phyloP scores from a whole-genome alignment of 768 basidiomycete genomes.

The Boletus rubropictus region DNA sequence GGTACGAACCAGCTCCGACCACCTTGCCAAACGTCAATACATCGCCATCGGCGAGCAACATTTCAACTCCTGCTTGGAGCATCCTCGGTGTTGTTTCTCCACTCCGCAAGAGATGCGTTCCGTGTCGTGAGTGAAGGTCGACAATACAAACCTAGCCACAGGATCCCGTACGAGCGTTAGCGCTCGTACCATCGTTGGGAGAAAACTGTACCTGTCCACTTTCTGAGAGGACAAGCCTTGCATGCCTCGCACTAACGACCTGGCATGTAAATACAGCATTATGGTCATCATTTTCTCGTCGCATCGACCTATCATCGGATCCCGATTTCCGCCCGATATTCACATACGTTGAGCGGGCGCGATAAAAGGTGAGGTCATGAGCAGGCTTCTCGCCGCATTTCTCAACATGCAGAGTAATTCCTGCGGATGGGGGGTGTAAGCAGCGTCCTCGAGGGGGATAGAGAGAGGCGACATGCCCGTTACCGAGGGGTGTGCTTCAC shows the following conservation, averaged over 20 bases:
- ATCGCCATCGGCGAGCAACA: conserved; percentile 60
- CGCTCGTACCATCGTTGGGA: conserved; percentile 11
- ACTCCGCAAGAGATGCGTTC: conserved; percentile 57
- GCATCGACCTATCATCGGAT: conserved; percentile 37
- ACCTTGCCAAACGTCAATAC: conserved; percentile 72
- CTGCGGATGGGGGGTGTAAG: conserved; percentile 32
- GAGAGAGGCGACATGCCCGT: conserved; percentile 37
- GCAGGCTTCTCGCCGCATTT: conserved; percentile 41
- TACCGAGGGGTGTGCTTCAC: conserved; percentile 28
- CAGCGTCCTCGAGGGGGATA: conserved; percentile 8
- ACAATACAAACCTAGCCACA: conserved; percentile 54
- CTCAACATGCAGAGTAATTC: conserved; percentile 55
- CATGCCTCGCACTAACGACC: conserved; percentile 74
- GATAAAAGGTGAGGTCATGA: conserved; percentile 48
- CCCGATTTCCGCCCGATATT: conserved; percentile 65
- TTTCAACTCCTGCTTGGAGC: conserved; percentile 52
- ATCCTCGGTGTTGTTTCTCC: conserved; percentile 44
- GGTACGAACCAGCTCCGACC: conserved; percentile 56
- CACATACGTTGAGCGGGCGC: conserved; percentile 45
- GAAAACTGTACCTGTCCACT: conserved; percentile 51
- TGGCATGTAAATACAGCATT: conserved; percentile 68
- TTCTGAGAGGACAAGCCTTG: conserved; percentile 69
- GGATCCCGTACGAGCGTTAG: conserved; percentile 9
- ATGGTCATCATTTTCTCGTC: conserved; percentile 36
- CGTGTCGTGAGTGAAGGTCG: conserved; percentile 72